Evolutionary conservation across 192 early-diverging fungal genomes (phyloP), one percentile per base, ranked within the genome.

Genomic region (Paraglomus brasilianum): DNA sequence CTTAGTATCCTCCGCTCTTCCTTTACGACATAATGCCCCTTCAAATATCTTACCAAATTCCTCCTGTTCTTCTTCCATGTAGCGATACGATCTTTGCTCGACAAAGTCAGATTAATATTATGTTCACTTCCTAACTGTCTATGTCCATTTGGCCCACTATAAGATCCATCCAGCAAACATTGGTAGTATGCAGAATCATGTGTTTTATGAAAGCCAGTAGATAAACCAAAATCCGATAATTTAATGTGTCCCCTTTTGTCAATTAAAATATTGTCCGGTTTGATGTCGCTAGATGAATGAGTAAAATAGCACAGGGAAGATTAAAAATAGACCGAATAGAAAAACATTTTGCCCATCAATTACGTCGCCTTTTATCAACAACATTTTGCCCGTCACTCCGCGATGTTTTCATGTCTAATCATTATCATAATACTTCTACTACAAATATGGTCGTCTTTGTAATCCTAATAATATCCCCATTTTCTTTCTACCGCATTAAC

Each of bases 241-340:
- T 99, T 99, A 51, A 99, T 87, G 75, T 99, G 98, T n/a, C 98
- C 98, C 74, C 94, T 91, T 67, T 91, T 89, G 79, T 98, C 97
- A 69, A 99, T 95, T 49, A 99, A 80, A 52, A 94, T 91, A 73
- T 92, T 94, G 71, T 92, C 88, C 8, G 90, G 91, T 79, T 93
- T 93, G 75, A 92, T 90, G 53, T 92, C 89, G 72, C 90, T 86
- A 66, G 36, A 53, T 44, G 44, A 40, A 3, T 50, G 40, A 8
- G 13, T 52, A 8, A n/a, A 7, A 44, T 10, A 4, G 7, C 17
- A 66, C 42, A 19, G 42, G 21, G 11, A 47, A 10, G 22, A 41
- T 30, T 43, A 45, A 24, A 40, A 7, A 48, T 4, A 40, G 9
- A 60, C 42, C 8, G n/a, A 44, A 14, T 1, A 68, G 5, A 48